Base-by-base conservation (phyloP, 495 filamentous ascomycete species). In the Aspergillus egyptiacus region DNA sequence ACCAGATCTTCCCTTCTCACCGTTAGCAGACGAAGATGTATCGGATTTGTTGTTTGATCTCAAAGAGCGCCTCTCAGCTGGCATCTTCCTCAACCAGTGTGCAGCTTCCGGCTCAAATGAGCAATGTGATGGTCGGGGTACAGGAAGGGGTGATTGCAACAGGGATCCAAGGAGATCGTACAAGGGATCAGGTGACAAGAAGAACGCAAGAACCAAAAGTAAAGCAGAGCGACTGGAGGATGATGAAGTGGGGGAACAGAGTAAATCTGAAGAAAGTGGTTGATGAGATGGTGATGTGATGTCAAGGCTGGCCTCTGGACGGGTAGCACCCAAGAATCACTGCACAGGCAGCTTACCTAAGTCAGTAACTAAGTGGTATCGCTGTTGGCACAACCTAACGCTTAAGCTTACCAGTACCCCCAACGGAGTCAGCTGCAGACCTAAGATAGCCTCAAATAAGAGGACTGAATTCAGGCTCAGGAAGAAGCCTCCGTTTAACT, bases 31-130 rank as follows among this genome's bases (percentile, higher is more conserved):
- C 54, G 75, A 76, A 52, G 75, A 74, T 51, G 70, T 68, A 49
- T 78, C 75, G 46, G 68, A 67, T 55, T 78, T 78, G 62, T 68
- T 74, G 67, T 73, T 78, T 46, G 76, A 80, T 69, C 76, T 69
- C 59, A 79, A 61, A 59, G 71, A 76, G 50, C 75, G 74, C 67
- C 74, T 72, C 66, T 79, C 75, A 58, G 68, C 67, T 63, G 75
- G 75, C 75, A 79, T 79, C 55, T 70, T 75, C 68, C 57, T 50
- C 14, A 18, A 28, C 20, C 18, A 51, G 55, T 59, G 35, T 39
- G 9, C 27, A 59, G 59, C 59, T 58, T 61, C 11, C 47, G 68
- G 66, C 69, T 68, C 59, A 61, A 60, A 44, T 65, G 57, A 65
- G 53, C 57, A 59, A 46, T 27, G 48, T 47, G 47, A 56, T 45